Conservation (phyloP, 768 basidiomycete genomes). For the Tylopilus felleus region DNA sequence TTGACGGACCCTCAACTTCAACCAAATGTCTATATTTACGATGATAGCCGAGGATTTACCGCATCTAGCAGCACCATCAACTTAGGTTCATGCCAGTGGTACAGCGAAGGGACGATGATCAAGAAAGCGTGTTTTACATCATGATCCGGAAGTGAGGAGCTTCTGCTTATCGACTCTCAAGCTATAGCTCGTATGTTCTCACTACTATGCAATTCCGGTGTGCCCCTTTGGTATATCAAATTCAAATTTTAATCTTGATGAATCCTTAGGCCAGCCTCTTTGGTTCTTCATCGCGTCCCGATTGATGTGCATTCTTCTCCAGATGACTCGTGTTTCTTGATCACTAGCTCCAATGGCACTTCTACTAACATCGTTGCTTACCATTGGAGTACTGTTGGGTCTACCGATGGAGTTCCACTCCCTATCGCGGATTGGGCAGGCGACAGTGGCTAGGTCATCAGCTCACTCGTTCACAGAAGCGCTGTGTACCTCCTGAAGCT, state of each 20-base stretch:
- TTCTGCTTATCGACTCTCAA: constrained; percentile 46
- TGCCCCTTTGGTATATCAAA: not conserved
- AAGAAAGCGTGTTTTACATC: constrained; percentile 43
- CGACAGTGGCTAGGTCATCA: constrained; percentile 33
- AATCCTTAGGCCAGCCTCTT: constrained; percentile 40
- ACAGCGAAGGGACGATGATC: constrained; percentile 35
- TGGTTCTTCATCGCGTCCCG: constrained; percentile 38
- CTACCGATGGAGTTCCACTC: constrained; percentile 40
- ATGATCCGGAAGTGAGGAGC: constrained; percentile 49
- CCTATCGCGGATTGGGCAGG: constrained; percentile 30
- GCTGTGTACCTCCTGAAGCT: constrained; percentile 46
- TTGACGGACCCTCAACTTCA: constrained; percentile 26
- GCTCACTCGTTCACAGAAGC: constrained; percentile 43
- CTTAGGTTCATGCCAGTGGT: constrained; percentile 48
- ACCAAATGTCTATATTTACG: constrained; percentile 47
- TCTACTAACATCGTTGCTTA: constrained; percentile 35
- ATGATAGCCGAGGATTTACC: constrained; percentile 44
- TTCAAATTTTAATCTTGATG: not conserved
- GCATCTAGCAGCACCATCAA: constrained; percentile 42
- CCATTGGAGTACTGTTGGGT: constrained; percentile 60
- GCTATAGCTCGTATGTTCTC: constrained; percentile 50
- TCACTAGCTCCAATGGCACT: constrained; percentile 23
- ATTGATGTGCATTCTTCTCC: constrained; percentile 42
- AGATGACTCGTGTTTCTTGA: constrained; percentile 52
- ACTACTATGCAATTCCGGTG: constrained; percentile 54